Evolutionary conservation across 2,329 filamentous ascomycete genomes (phyloP).

Genomic region (Aureobasidium pullulans): DNA sequence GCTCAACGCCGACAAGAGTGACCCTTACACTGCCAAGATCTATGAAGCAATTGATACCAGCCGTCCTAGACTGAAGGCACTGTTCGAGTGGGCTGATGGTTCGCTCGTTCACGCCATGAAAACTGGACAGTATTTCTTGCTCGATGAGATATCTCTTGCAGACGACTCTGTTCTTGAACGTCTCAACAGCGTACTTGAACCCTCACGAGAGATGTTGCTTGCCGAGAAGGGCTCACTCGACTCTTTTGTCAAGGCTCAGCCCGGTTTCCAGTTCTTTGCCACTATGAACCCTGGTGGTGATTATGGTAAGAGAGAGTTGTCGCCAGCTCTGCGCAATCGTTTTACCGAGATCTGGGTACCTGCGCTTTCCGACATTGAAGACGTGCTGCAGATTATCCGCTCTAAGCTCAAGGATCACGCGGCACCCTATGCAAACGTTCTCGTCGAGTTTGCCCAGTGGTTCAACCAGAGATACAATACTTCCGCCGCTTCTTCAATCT

Average conservation of each 20-base stretch:
- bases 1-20: slow-evolving; percentile 32
- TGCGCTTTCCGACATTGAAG: slow-evolving; percentile 71
- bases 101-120: slow-evolving; percentile 93
- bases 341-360: slow-evolving; percentile 99
- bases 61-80: slow-evolving; percentile 62
- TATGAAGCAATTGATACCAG: slow-evolving; percentile 34
- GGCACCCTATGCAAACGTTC: slow-evolving; percentile 55
- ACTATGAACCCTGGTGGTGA: slow-evolving; percentile 99
- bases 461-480: slow-evolving; percentile 76
- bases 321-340: slow-evolving; percentile 86
- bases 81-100: slow-evolving; percentile 96
- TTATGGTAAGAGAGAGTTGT: slow-evolving; percentile 96
- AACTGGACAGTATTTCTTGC: slow-evolving; percentile 77
- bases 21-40: slow-evolving; percentile 15
- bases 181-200: slow-evolving; percentile 92
- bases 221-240: slow-evolving; percentile 89
- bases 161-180: slow-evolving; percentile 96
- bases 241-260: slow-evolving; percentile 65
- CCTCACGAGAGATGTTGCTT: slow-evolving; percentile 74
- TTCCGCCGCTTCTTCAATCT: slow-evolving; percentile 69
- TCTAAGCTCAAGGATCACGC: slow-evolving; percentile 57
- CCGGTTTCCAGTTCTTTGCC: slow-evolving; percentile 90
- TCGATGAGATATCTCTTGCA: slow-evolving; percentile 95
- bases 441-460: slow-evolving; percentile 88
- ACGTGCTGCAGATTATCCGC: slow-evolving; percentile 78